Evolutionary conservation across 2,329 filamentous ascomycete species (phyloP).

Genomic region (Penicillium sp.): DNA sequence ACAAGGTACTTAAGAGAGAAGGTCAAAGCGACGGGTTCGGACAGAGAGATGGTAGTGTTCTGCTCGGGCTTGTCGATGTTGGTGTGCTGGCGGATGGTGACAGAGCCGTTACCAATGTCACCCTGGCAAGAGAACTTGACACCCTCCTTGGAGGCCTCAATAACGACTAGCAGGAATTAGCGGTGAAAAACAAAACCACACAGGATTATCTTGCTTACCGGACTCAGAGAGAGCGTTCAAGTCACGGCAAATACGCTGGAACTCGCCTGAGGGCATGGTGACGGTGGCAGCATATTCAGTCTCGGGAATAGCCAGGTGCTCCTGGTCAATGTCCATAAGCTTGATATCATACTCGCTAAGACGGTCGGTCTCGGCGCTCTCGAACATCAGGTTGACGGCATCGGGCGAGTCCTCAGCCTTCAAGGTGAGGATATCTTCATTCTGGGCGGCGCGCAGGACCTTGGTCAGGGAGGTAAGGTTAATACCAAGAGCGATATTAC

Average conservation of each 20-base stretch:
- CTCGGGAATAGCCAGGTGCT: slow-evolving; percentile 96
- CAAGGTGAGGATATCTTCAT: slow-evolving; percentile 90
- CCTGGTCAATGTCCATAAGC: slow-evolving; percentile 99
- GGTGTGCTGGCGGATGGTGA: slow-evolving; percentile 85
- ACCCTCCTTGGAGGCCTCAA: slow-evolving; percentile 95
- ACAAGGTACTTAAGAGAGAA: slow-evolving; percentile 99
- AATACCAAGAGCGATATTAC: slow-evolving; percentile 96
- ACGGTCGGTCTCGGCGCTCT: slow-evolving; percentile 83
- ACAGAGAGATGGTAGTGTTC: slow-evolving; percentile 85
- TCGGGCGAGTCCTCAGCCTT: slow-evolving; percentile 98
- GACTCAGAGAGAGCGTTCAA: slow-evolving; percentile 91
- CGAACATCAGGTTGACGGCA: slow-evolving; percentile 92
- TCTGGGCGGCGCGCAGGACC: slow-evolving; percentile 90
- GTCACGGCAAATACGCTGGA: slow-evolving; percentile 93
- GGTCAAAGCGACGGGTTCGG: slow-evolving; percentile 88
- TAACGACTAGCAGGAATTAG: slow-evolving; percentile 65
- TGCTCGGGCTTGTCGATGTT: slow-evolving; percentile 85
- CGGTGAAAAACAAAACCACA: background rate
- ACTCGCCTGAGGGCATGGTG: slow-evolving; percentile 82
- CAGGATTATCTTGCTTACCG: slow-evolving; percentile 59
- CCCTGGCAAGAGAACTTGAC: slow-evolving; percentile 92
- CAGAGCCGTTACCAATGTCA: slow-evolving; percentile 93
- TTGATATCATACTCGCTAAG: slow-evolving; percentile 99
- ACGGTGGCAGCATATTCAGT: slow-evolving; percentile 97
- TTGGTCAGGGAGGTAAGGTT: slow-evolving; percentile 97